Conservation (phyloP, 1,139 yeast species). For the Sugiyamaella japonica region DNA sequence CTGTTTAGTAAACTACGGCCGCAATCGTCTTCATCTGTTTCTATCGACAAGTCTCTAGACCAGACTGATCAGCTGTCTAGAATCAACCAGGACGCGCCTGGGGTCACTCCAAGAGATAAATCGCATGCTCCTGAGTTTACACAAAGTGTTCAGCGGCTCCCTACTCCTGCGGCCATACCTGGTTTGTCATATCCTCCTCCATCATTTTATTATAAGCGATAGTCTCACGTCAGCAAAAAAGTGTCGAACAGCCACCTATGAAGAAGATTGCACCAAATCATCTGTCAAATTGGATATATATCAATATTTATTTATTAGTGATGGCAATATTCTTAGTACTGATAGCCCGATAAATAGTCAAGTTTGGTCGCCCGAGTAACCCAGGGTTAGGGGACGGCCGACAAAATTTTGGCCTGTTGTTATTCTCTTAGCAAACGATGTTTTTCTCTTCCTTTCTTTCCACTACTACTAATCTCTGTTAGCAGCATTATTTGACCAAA, state of each 20-base stretch:
- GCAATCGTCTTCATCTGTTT: not conserved
- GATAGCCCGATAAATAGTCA: no score
- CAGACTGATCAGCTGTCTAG: constrained; percentile 27
- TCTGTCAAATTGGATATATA: no score
- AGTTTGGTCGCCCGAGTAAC: constrained; percentile 7
- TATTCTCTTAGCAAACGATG: constrained; percentile 13
- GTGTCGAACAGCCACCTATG: no score
- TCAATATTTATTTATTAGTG: no score
- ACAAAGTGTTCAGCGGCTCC: constrained; percentile 21
- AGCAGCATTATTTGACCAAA: constrained; percentile 6
- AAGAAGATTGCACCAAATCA: no score
- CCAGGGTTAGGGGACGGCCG: constrained; percentile 6
- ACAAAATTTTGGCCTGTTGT: constrained; percentile 16
- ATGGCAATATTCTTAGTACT: no score
- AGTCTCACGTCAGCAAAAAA: no score
- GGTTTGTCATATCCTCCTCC: constrained; percentile 34
- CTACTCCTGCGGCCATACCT: constrained; percentile 29
- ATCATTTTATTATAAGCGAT: constrained; percentile 22
- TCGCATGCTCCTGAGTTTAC: constrained; percentile 16
- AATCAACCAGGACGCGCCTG: constrained; percentile 28
- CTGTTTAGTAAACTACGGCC: constrained; percentile 1
- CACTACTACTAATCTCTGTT: not conserved
- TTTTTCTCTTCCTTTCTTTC: constrained; percentile 14
- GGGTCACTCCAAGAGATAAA: constrained; percentile 24
- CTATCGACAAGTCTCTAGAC: constrained; percentile 19